Base-by-base conservation (phyloP, 2,329 filamentous ascomycete species). In the Neonectria sp. region DNA sequence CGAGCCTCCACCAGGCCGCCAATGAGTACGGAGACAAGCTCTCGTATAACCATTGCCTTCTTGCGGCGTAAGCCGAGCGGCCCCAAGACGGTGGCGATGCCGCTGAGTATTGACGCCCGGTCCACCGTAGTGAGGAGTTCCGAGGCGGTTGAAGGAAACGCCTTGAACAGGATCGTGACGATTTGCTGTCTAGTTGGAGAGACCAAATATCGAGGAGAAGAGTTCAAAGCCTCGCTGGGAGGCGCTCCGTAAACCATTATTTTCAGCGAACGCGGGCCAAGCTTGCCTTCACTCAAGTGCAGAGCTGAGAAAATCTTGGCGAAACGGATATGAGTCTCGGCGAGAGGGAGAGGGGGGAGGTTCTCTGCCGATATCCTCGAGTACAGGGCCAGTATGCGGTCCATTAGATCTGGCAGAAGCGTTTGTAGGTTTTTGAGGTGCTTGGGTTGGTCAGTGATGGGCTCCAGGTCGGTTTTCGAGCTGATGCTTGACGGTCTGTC, bases 1-100 rank as follows among this genome's bases (percentile, higher is more conserved):
- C 96, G 89, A 17, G 96, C 96, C 80, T 98, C 94, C 5, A 97
- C 92, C 9, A 99, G 86, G 3, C 93, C 95, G 37, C 91, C 92
- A 59, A 97, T 93, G 46, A 98, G 86, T 17, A 95, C 91, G 4
- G 91, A 92, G 9, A 99, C 88, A 56, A 98, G 86, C 76, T 98
- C 95, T 73, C 93, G 91, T 74, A 97, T 88, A 1, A 98, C 90
- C 82, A 98, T 92, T 5, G 93, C 95, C 80, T 97, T 97, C 82
- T 98, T 98, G 64, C 96, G 89, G 66, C 95, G 90, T 67, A 95
- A 89, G 1, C 93, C 94, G 8, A 99, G 82, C 6, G 89, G 86
- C 0, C 94, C 92, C 11, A 98, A 84, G n/a, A 97, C 90, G n/a
- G 93, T 91, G 8, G 94, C 92, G 71, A 98, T 94, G 13, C 95